A percentile compares a stretch with the other conserved stretches of the same genome.
phyloP scores from a whole-genome alignment of 2,329 filamentous ascomycete genomes.

The Botrytis squamosa region DNA sequence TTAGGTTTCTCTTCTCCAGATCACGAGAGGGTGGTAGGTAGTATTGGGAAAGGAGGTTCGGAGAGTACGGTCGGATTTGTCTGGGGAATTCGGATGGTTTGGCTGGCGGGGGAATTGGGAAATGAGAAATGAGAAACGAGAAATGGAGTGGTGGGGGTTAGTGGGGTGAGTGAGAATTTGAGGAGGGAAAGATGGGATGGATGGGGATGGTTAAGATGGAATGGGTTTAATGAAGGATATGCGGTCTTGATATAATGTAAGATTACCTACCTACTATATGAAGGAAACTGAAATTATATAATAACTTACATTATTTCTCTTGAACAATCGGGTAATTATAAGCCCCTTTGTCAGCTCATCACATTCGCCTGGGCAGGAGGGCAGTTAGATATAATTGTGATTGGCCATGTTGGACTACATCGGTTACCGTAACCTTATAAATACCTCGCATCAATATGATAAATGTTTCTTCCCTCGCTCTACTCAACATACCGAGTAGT shows the following conservation, averaged over 20 bases:
- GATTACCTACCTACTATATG: neutral
- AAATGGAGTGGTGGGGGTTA: neutral
- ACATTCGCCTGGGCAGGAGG: no score
- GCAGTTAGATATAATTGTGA: neutral
- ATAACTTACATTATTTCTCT: neutral
- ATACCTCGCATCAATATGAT: neutral
- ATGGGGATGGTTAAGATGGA: no score
- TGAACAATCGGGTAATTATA: neutral
- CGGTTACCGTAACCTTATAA: conserved; percentile 8
- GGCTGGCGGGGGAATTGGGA: neutral
- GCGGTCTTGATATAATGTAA: neutral
- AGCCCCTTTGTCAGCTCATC: conserved; percentile 2
- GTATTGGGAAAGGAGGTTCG: neutral
- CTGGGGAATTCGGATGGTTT: neutral
- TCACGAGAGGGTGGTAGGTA: neutral
- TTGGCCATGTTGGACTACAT: neutral
- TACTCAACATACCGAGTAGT: no score
- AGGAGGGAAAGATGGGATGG: neutral
- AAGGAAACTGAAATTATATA: neutral
- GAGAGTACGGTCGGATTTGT: neutral
- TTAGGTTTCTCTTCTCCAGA: neutral
- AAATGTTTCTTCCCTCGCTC: neutral
- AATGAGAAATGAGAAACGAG: neutral
- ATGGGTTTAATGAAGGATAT: neutral
- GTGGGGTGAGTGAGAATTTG: neutral